Evolutionary conservation across 441 rosid species (phyloP), one percentile per base, ranked within the genome.

Genomic region (Erodium texanum): DNA sequence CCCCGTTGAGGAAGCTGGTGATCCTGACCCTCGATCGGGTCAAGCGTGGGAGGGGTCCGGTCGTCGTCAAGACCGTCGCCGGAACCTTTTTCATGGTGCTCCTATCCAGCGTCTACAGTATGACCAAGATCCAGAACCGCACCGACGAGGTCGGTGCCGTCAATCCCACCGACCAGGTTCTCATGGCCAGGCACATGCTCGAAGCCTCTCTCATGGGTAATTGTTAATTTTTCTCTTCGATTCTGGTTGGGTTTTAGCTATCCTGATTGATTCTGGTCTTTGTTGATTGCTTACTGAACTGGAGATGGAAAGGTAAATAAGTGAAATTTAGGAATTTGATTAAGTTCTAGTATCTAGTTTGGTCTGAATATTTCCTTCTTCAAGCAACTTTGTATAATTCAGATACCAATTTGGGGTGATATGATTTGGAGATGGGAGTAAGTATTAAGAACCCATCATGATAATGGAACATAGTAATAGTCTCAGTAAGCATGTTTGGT

Each of bases 201-300:
- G 94, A 92, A 74, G 88, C 93, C 68, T 84, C 98, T 80, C 91
- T 92, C 19, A 85, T 92, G 94, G 98, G 98, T 91, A 76, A 62
- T 38, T 15, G 56, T 38, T 65, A 8, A 20, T 45, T 65, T 45
- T 65, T 8, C 2, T 24, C 12, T 7, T 27, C 29, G 4, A 27
- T 41, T 54, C 29, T 38, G n/a, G 11, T 19, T 34, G 2, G 3
- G 6, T 6, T 64, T 18, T 50, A 54, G 63, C 34, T 10, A n/a
- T 19, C 15, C 10, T 34, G 48, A 45, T 38, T 41, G 29, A 27
- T 48, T 5, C 24, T 11, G 9, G 5, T 36, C 3, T 36, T 24
- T 14, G 43, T 61, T 58, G 16, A 2, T 27, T 27, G 29, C 4
- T 27, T 27, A 4, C 29, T 27, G n/a, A n/a, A n/a, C n/a, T n/a